Evolutionary conservation across 2,329 filamentous ascomycete species (phyloP).

Genomic region (Beauveria medogensis): DNA sequence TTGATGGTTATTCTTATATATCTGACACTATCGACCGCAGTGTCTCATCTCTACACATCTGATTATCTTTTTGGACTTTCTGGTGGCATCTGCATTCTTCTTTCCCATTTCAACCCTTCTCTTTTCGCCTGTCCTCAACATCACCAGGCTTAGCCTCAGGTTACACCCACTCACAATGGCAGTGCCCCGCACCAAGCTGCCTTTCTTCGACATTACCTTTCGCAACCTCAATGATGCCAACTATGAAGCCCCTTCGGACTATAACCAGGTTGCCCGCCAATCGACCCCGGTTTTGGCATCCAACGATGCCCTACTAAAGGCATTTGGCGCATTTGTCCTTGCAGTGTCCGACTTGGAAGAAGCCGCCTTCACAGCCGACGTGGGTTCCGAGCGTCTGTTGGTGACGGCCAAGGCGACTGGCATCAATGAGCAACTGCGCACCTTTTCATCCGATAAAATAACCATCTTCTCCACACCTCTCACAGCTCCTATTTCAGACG

Average conservation of each 20-base stretch:
- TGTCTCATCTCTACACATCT: background rate
- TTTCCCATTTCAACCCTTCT: background rate
- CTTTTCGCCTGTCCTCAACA: background rate
- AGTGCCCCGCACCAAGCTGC: conserved; percentile 9
- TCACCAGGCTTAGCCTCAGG: background rate
- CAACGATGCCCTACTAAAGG: conserved; percentile 1
- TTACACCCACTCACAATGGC: background rate
- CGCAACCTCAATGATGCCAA: conserved; percentile 3
- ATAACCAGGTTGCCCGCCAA: background rate
- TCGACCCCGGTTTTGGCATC: background rate
- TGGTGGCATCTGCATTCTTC: background rate
- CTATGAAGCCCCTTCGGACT: conserved; percentile 5
- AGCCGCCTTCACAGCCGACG: conserved; percentile 6
- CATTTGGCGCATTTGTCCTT: conserved; percentile 4
- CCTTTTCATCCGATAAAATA: background rate
- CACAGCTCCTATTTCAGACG: background rate
- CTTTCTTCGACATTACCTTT: conserved; percentile 8
- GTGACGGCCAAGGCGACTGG: conserved; percentile 5
- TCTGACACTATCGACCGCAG: background rate
- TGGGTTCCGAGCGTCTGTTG: conserved; percentile 3
- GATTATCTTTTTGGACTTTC: background rate
- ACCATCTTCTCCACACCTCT: background rate
- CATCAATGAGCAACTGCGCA: conserved; percentile 3
- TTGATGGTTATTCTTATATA: background rate
- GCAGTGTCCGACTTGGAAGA: conserved; percentile 8